These are phyloP conservation scores for Aspergillus egyptiacus DNA, from an alignment of 495 filamentous ascomycete genomes.

Conservation along the genomic window DNA sequence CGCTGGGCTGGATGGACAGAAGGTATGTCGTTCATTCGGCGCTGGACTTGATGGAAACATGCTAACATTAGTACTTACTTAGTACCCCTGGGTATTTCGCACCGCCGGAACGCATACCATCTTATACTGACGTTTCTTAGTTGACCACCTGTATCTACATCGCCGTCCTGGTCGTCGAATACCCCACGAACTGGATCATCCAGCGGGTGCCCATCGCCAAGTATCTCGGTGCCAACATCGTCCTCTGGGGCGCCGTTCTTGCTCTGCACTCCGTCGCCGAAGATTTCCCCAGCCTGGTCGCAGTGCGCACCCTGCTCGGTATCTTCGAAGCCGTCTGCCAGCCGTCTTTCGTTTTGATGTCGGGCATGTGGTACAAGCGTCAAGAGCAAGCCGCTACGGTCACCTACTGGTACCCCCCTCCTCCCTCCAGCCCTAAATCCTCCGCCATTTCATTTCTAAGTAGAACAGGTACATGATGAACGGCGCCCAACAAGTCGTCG, in stretches of 20 bases:
- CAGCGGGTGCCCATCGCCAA: conserved; percentile 56
- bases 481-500: conserved; percentile 51
- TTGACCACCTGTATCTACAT: conserved; percentile 51
- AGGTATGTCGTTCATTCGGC: conserved; percentile 21
- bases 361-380: conserved; percentile 67
- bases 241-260: conserved; percentile 53
- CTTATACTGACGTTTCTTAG: conserved; percentile 9
- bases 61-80: conserved; percentile 8
- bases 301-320: conserved; percentile 57
- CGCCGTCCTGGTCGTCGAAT: conserved; percentile 49
- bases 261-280: conserved; percentile 53
- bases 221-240: conserved; percentile 56
- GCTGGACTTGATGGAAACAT: background rate
- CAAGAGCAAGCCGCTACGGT: conserved; percentile 60
- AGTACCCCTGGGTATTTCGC: conserved; percentile 39
- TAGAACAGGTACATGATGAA: conserved; percentile 57
- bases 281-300: conserved; percentile 50
- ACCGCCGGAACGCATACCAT: no score
- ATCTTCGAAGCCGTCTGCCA: conserved; percentile 64
- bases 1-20: conserved; percentile 46
- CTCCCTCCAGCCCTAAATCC: background rate
- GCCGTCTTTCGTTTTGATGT: conserved; percentile 53
- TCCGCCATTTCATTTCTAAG: background rate
- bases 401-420: conserved; percentile 51
- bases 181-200: conserved; percentile 52